Evolutionary conservation across 345 rosid genomes (phyloP), one percentile per base, ranked within the genome.

Genomic region (Hypericum androsaemum): DNA sequence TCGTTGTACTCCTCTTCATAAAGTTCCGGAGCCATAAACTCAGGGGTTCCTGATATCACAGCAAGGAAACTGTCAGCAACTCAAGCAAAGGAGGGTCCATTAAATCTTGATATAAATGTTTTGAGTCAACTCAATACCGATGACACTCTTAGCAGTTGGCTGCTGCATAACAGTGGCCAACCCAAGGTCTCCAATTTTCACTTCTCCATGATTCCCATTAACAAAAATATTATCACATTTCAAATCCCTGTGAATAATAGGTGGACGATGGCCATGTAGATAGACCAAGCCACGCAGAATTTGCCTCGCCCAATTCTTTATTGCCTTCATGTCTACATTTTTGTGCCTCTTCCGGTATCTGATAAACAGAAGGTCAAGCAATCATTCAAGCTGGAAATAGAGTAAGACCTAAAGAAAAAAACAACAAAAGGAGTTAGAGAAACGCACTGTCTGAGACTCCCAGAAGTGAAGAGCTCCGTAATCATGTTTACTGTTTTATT

Each of bases 1-100:
- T 64, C 68, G 44, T 44, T 57, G 45, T 64, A 64, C 22, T 44
- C 43, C 41, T 64, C 68, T 28, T 64, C 68, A 43, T 64, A 64
- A 52, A 64, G 8, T 42, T 64, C 67, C 50, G 67, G 67, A 14
- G 67, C 67, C 67, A 64, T 64, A 57, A 64, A 64, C 51, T 64
- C 68, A 17, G 58, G 68, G 11, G 68, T 64, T 40, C 68, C 68
- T 80, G 57, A 16, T 8, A 3, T 15, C 8, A 12, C 15, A 12
- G 47, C 4, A 8, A 15, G 37, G 36, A 39, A 14, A 37, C 35
- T 22, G 32, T 22, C 32, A 22, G 32, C 32, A 22, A 22, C 32
- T 22, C 32, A 4, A 22, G 32, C 32, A 22, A 22, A 8, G 17
- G 43, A 59, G 50, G 5, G 50, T 43, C 36, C 32, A 41, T 37